A percentile compares a stretch with the other conserved stretches of the same genome.
phyloP scores from a whole-genome alignment of 192 early-diverging fungal species.

The Phlyctochytrium planicorne region DNA sequence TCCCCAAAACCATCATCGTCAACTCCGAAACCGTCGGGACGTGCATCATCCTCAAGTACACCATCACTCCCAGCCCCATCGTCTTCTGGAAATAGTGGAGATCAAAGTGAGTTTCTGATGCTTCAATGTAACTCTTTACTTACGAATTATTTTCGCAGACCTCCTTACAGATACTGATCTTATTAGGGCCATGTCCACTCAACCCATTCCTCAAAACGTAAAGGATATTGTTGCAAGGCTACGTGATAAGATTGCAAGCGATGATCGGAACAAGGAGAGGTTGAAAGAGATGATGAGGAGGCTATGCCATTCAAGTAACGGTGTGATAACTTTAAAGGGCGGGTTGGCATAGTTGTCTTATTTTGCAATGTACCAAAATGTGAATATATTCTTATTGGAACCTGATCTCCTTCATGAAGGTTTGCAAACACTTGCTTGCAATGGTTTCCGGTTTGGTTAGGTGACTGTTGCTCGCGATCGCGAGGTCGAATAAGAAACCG shows the following conservation, averaged over 20 bases:
- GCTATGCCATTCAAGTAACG: background rate
- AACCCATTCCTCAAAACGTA: slow-evolving; percentile 8
- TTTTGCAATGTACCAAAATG: no score
- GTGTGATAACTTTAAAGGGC: slow-evolving; percentile 5
- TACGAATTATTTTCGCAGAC: slow-evolving; percentile 13
- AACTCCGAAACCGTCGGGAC: background rate
- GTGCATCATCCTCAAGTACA: background rate
- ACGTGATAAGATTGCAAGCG: slow-evolving; percentile 17
- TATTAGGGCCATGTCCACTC: background rate
- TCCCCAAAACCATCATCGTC: background rate
- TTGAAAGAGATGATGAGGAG: slow-evolving; percentile 8
- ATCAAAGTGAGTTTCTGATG: no score
- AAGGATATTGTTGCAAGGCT: slow-evolving; percentile 18
- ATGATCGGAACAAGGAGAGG: slow-evolving; percentile 10
- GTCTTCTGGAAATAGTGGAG: no score
- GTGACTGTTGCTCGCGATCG: no score
- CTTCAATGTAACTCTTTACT: no score
- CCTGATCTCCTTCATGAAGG: no score
- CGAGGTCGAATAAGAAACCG: no score
- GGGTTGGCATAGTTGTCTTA: no score
- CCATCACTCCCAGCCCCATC: background rate
- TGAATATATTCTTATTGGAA: no score
- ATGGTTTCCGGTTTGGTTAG: no score
- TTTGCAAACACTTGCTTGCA: no score
- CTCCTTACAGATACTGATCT: slow-evolving; percentile 18